These are phyloP conservation scores for Castanospermum australe DNA, from an alignment of 306 rosid species.

Conservation along the genomic window DNA sequence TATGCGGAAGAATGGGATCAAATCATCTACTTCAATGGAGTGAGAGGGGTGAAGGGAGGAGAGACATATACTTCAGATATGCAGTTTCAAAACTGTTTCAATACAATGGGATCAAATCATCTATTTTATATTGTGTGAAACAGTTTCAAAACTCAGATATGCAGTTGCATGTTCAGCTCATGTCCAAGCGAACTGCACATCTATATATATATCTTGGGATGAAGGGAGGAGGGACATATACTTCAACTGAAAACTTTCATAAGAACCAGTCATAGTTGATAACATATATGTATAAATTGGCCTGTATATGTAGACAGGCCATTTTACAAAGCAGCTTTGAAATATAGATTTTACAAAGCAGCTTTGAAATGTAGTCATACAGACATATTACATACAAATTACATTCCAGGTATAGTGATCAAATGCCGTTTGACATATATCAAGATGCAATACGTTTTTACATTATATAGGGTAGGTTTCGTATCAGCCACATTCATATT, in stretches of 20 bases:
- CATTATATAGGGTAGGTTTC: not conserved
- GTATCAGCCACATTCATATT: not conserved
- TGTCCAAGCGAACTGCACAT: not conserved
- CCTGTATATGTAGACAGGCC: not conserved
- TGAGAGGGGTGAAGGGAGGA: too few species aligned
- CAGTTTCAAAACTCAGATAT: too few species aligned
- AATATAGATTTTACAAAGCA: not conserved
- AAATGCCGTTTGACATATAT: not conserved
- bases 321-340: not conserved
- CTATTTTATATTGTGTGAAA: too few species aligned
- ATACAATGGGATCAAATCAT: too few species aligned
- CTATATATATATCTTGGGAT: not conserved
- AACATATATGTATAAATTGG: not conserved
- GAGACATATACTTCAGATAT: too few species aligned
- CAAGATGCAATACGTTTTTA: not conserved
- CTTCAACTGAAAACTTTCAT: not conserved
- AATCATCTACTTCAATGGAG: too few species aligned
- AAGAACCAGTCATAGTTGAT: not conserved
- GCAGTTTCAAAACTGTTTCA: too few species aligned
- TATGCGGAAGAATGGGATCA: too few species aligned
- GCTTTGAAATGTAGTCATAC: not conserved
- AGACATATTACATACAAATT: not conserved
- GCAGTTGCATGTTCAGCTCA: too few species aligned
- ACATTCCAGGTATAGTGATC: not conserved
- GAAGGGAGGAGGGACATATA: too few species aligned